These are phyloP conservation scores for Tolypocladium amazonense DNA, from an alignment of 2,329 filamentous ascomycete genomes.

Conservation along the genomic window DNA sequence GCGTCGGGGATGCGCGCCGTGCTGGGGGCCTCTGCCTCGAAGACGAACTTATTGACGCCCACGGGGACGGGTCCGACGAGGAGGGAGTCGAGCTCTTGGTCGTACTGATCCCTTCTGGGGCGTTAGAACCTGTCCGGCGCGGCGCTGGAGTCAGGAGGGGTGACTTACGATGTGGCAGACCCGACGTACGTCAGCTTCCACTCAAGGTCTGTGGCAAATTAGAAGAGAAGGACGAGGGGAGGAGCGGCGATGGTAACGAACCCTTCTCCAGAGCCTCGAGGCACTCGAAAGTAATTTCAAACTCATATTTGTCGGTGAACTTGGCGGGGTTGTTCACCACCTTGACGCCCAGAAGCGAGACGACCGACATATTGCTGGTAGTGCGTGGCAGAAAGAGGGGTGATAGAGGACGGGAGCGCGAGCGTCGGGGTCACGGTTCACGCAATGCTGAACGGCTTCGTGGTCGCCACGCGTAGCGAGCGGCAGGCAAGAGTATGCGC, in stretches of 20 bases:
- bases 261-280: conserved; percentile 90
- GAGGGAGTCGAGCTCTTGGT: conserved; percentile 95
- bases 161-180: conserved; percentile 84
- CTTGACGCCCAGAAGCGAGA: conserved; percentile 89
- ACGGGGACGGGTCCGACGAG: conserved; percentile 96
- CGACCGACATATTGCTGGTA: conserved; percentile 66
- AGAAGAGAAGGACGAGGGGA: conserved; percentile 6
- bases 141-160: conserved; percentile 3
- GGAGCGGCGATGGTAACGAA: conserved; percentile 23
- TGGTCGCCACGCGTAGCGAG: neutral
- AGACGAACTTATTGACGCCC: conserved; percentile 97
- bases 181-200: conserved; percentile 99
- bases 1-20: conserved; percentile 84
- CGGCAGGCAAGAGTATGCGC: neutral
- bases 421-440: neutral
- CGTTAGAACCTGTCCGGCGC: conserved; percentile 9
- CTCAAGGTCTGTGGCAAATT: conserved; percentile 63
- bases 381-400: conserved; percentile 3
- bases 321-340: conserved; percentile 95
- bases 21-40: conserved; percentile 89
- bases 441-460: too few species aligned
- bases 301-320: conserved; percentile 87
- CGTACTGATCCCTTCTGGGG: conserved; percentile 74
- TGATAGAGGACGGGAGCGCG: neutral
- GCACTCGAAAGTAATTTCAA: conserved; percentile 98